phyloP scores from a whole-genome alignment of 768 basidiomycete genomes.

The Scleroderma bovista region DNA sequence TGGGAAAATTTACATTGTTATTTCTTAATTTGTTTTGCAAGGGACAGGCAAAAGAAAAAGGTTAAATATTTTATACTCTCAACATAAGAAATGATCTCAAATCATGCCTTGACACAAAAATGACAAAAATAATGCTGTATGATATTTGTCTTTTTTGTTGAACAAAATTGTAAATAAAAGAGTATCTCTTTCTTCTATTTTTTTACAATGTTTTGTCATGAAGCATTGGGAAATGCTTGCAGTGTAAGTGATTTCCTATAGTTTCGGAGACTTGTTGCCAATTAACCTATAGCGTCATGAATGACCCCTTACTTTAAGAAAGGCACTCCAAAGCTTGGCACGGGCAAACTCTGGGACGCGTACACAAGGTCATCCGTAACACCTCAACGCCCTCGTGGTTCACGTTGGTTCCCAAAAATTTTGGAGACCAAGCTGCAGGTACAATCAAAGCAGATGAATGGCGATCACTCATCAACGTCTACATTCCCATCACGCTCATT shows the following conservation, averaged over 20 bases:
- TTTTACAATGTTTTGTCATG: too few relatives aligned
- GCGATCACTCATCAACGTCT: constrained; percentile 6
- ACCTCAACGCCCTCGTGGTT: constrained; percentile 13
- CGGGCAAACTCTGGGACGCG: neutral
- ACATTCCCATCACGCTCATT: constrained; percentile 15
- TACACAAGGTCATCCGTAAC: constrained; percentile 3
- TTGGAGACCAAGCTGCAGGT: constrained; percentile 6
- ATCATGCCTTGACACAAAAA: too few relatives aligned
- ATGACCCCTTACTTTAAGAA: neutral
- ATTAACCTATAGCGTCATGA: neutral
- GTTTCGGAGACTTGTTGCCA: neutral
- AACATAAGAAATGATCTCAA: too few relatives aligned
- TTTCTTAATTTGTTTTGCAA: too few relatives aligned
- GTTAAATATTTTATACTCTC: too few relatives aligned
- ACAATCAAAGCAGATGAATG: constrained; percentile 21
- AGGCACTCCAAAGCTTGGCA: neutral
- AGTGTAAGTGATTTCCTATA: neutral
- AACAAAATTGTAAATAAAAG: too few relatives aligned
- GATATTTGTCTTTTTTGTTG: too few relatives aligned
- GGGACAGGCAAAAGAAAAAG: too few relatives aligned
- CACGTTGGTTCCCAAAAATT: constrained; percentile 11
- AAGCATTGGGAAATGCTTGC: too few relatives aligned
- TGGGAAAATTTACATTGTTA: too few relatives aligned
- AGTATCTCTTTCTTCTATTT: too few relatives aligned
- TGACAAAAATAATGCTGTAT: too few relatives aligned